phyloP scores from a whole-genome alignment of 179 eudicot genomes.

The Beta lomatogona region DNA sequence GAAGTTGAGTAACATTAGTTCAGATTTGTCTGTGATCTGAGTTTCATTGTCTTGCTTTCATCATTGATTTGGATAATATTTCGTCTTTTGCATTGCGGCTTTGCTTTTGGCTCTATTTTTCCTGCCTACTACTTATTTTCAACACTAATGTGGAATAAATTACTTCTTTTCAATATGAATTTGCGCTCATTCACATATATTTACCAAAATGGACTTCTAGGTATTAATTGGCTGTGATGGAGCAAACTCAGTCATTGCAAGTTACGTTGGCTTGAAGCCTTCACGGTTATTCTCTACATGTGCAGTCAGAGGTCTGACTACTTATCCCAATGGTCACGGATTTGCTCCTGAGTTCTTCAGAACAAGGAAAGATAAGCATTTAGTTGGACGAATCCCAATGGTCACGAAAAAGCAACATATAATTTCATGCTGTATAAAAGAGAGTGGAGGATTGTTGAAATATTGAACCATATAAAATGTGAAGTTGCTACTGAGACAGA shows the following conservation, averaged over 20 bases:
- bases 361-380: constrained; percentile 13
- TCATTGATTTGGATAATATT: background rate
- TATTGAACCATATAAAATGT: background rate
- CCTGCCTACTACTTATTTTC: background rate
- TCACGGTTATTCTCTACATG: constrained; percentile 29
- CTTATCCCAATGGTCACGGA: constrained; percentile 53
- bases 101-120: background rate
- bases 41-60: background rate
- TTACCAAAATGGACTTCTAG: constrained; percentile 24
- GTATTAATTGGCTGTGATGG: constrained; percentile 67
- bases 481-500: background rate
- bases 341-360: constrained; percentile 15
- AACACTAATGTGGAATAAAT: background rate
- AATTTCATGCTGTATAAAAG: background rate
- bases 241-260: constrained; percentile 44
- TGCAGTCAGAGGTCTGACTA: constrained; percentile 41
- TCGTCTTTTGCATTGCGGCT: background rate
- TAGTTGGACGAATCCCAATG: constrained; percentile 44
- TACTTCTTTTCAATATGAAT: too few relatives aligned
- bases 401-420: background rate
- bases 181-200: background rate
- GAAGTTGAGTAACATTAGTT: background rate
- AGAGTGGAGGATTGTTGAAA: background rate
- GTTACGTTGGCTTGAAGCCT: constrained; percentile 45
- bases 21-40: background rate